phyloP scores from a whole-genome alignment of 2,329 filamentous ascomycete genomes.

The Exophiala sp. region DNA sequence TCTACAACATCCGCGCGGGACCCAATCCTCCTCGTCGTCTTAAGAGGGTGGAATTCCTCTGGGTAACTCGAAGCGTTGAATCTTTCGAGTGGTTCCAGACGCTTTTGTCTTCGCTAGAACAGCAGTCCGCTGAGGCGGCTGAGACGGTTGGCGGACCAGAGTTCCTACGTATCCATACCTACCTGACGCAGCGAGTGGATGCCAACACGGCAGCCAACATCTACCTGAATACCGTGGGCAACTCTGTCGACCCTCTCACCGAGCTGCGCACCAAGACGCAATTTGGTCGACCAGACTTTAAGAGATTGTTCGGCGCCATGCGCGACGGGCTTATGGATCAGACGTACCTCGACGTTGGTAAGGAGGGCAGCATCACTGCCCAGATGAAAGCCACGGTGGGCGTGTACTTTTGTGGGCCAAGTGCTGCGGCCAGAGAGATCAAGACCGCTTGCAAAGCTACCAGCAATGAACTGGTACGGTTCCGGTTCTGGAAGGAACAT shows the following conservation, averaged over 20 bases:
- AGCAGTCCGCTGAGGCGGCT: slow-evolving; percentile 68
- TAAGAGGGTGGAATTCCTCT: slow-evolving; percentile 95
- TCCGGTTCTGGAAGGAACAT: slow-evolving; percentile 99
- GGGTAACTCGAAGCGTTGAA: slow-evolving; percentile 91
- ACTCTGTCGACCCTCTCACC: slow-evolving; percentile 80
- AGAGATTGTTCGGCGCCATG: slow-evolving; percentile 73
- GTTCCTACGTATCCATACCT: slow-evolving; percentile 96
- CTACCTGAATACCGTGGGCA: slow-evolving; percentile 88
- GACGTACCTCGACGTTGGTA: slow-evolving; percentile 75
- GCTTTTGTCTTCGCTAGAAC: slow-evolving; percentile 81
- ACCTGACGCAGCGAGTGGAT: slow-evolving; percentile 89
- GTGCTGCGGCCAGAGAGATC: slow-evolving; percentile 72
- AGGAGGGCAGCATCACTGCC: slow-evolving; percentile 69
- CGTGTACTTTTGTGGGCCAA: slow-evolving; percentile 96
- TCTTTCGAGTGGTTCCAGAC: slow-evolving; percentile 99
- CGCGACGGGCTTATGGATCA: slow-evolving; percentile 78
- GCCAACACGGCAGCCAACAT: slow-evolving; percentile 93
- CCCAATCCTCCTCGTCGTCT: slow-evolving; percentile 86
- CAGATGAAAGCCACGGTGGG: slow-evolving; percentile 52
- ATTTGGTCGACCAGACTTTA: slow-evolving; percentile 90
- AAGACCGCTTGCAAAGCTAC: slow-evolving; percentile 70
- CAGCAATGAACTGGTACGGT: slow-evolving; percentile 72
- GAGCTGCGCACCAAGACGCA: slow-evolving; percentile 86
- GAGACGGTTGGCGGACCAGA: slow-evolving; percentile 53
- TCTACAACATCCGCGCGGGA: slow-evolving; percentile 88